Evolutionary conservation across 345 rosid species (phyloP).

Genomic region (Melastoma malabathricum): DNA sequence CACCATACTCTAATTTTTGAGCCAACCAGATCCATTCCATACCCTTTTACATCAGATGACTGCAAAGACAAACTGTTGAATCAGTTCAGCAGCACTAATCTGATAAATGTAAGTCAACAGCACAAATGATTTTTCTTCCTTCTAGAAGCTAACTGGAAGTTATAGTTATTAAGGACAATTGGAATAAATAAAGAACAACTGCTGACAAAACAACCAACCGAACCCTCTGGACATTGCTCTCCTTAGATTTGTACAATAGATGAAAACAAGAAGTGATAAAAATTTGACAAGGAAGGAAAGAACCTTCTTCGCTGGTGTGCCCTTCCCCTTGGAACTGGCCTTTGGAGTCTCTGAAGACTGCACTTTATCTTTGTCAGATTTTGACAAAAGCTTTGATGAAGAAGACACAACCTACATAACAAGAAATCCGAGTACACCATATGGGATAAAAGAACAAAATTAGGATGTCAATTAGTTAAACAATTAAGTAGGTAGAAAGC

Average conservation of each 20-base stretch:
- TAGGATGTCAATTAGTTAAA: constrained; percentile 2
- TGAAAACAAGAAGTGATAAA: too few species aligned
- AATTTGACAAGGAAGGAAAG: background rate
- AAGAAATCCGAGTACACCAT: constrained; percentile 6
- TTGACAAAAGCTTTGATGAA: constrained; percentile 40
- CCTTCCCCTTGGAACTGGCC: constrained; percentile 50
- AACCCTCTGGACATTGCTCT: too few species aligned
- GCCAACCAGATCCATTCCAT: constrained; percentile 53
- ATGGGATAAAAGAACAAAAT: constrained; percentile 4
- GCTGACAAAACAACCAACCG: too few species aligned
- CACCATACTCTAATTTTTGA: constrained; percentile 78
- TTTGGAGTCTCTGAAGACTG: constrained; percentile 42
- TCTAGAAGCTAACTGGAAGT: too few species aligned
- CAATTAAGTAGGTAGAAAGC: too few species aligned
- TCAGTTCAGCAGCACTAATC: too few species aligned
- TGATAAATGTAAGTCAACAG: too few species aligned
- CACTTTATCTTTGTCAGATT: constrained; percentile 30
- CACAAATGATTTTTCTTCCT: too few species aligned
- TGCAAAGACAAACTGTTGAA: constrained; percentile 13
- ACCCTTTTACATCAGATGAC: constrained; percentile 37
- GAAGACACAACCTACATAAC: constrained; percentile 32
- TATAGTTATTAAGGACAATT: too few species aligned
- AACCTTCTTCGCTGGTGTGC: constrained; percentile 38
- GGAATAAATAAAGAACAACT: too few species aligned
- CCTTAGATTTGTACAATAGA: too few species aligned